phyloP scores from a whole-genome alignment of 108 stramenopile species.

The Conticribra guillardii region DNA sequence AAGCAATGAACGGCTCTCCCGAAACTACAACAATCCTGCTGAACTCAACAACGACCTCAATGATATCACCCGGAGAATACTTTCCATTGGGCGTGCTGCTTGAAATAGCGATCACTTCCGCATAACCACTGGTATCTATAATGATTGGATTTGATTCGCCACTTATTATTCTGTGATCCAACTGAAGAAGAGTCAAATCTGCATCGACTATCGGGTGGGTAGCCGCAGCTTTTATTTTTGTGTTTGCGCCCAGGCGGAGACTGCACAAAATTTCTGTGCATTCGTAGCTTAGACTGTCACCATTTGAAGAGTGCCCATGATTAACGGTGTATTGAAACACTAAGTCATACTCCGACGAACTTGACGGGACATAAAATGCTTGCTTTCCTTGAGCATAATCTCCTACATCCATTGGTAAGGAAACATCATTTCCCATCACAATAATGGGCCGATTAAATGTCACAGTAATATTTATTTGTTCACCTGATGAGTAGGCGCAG shows the following conservation, averaged over 20 bases:
- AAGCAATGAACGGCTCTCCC: conserved; percentile 48
- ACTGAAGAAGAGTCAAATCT: conserved; percentile 33
- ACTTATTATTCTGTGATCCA: conserved; percentile 4
- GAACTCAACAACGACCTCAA: conserved; percentile 52
- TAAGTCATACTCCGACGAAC: conserved; percentile 18
- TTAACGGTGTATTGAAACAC: conserved; percentile 35
- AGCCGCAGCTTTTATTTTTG: conserved; percentile 29
- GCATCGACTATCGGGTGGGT: conserved; percentile 31
- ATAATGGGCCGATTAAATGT: conserved; percentile 26
- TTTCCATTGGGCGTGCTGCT: conserved; percentile 18
- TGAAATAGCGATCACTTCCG: conserved; percentile 17
- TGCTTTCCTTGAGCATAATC: background rate
- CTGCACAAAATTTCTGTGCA: conserved; percentile 16
- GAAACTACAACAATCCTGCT: conserved; percentile 47
- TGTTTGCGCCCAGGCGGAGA: conserved; percentile 15
- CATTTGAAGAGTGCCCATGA: conserved; percentile 28
- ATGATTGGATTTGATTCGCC: conserved; percentile 32
- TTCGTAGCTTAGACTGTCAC: conserved; percentile 23
- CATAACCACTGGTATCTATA: conserved; percentile 31
- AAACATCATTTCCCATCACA: conserved; percentile 22
- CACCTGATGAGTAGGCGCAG: conserved; percentile 53
- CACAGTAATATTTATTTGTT: conserved; percentile 39
- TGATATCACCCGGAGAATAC: conserved; percentile 54
- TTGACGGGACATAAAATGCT: conserved; percentile 18
- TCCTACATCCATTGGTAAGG: conserved; percentile 25